Evolutionary conservation across 768 basidiomycete genomes (phyloP).

Genomic region (Boletus rex-veris): DNA sequence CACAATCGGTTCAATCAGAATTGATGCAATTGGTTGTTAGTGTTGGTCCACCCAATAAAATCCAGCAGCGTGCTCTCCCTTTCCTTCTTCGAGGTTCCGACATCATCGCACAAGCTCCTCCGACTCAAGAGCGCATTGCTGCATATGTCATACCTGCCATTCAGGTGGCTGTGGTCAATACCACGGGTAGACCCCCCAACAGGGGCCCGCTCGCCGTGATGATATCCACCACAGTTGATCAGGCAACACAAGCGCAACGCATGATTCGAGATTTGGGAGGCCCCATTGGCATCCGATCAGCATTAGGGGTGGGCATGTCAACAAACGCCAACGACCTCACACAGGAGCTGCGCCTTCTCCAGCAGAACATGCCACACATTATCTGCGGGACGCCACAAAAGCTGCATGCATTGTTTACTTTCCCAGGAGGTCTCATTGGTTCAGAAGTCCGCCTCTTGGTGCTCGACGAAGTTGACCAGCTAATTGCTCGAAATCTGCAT

Average conservation of each 20-base stretch:
- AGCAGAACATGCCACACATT: conserved; percentile 92
- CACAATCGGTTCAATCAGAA: conserved; percentile 1
- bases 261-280: conserved; percentile 94
- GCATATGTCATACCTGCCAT: conserved; percentile 94
- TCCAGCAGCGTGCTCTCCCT: conserved; percentile 94
- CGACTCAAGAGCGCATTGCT: conserved; percentile 97
- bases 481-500: conserved; percentile 95
- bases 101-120: conserved; percentile 98
- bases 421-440: conserved; percentile 71
- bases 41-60: conserved; percentile 97
- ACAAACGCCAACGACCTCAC: conserved; percentile 55
- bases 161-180: conserved; percentile 71
- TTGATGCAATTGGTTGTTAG: conserved; percentile 39
- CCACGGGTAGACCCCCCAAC: conserved; percentile 51
- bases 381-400: conserved; percentile 98
- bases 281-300: conserved; percentile 87
- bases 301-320: conserved; percentile 80
- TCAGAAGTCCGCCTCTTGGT: conserved; percentile 91
- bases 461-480: conserved; percentile 95
- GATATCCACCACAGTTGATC: conserved; percentile 97
- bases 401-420: conserved; percentile 85
- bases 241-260: conserved; percentile 94
- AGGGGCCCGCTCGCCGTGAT: conserved; percentile 85
- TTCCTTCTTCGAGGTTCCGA: conserved; percentile 92
- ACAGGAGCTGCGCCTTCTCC: conserved; percentile 78